Conservation (phyloP, 495 filamentous ascomycete species). For the Aspergillus avenaceus region DNA sequence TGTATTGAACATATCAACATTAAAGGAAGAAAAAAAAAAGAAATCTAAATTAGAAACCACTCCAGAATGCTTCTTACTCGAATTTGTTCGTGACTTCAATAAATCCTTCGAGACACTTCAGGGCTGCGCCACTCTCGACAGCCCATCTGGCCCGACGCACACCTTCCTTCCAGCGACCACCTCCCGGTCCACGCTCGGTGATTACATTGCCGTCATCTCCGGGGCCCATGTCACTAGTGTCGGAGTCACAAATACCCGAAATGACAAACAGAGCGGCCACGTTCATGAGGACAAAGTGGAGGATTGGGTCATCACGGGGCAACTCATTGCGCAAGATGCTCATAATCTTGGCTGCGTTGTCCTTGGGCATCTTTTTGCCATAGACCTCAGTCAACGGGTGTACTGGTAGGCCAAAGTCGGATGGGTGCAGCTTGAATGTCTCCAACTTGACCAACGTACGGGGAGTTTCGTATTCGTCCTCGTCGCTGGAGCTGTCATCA, state of each 20-base stretch:
- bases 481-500: slow-evolving; percentile 34
- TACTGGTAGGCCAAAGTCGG: slow-evolving; percentile 75
- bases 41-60: slow-evolving; percentile 2
- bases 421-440: slow-evolving; percentile 69
- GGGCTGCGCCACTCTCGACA: slow-evolving; percentile 74
- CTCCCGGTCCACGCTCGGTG: slow-evolving; percentile 73
- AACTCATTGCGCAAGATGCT: slow-evolving; percentile 70
- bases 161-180: slow-evolving; percentile 89
- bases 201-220: slow-evolving; percentile 72
- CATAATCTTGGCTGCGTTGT: slow-evolving; percentile 82
- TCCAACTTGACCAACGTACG: slow-evolving; percentile 55
- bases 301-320: slow-evolving; percentile 70
- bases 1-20: background rate
- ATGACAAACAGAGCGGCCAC: slow-evolving; percentile 82
- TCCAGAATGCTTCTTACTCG: slow-evolving; percentile 8
- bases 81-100: slow-evolving; percentile 55
- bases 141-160: slow-evolving; percentile 80
- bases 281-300: slow-evolving; percentile 93
- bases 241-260: slow-evolving; percentile 79
- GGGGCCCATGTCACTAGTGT: slow-evolving; percentile 69
- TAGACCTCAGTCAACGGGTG: slow-evolving; percentile 75
- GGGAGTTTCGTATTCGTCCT: slow-evolving; percentile 30
- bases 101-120: slow-evolving; percentile 67
- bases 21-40: slow-evolving; percentile 8
- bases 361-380: slow-evolving; percentile 76